Base-by-base conservation (phyloP, 495 filamentous ascomycete species). In the Penicillium salamii region DNA sequence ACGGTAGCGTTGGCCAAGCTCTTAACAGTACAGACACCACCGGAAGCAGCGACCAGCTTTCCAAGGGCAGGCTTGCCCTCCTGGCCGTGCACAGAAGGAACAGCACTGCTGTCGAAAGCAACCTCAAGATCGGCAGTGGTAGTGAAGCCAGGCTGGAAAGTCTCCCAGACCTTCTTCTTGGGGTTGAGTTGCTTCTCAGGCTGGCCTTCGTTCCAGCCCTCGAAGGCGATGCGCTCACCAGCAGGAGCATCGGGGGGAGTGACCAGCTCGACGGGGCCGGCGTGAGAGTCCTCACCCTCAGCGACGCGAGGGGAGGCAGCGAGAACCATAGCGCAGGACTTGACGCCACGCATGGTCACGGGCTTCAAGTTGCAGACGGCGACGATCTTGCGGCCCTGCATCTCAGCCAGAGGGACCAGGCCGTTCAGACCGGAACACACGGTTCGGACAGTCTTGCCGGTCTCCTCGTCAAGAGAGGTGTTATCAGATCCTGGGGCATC, bases 81-180 rank as follows among this genome's bases (percentile, higher is more conserved):
- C 53, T 77, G 77, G 49, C 75, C 79, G 53, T 77, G 64, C 38
- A 85, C 68, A 67, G 80, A 72, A 35, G 81, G 79, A 33, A 88
- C 84, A 23, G 72, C 81, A 23, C 62, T 72, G 38, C 76, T 78
- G 52, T 90, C 86, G 61, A 91, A 90, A 15, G 78, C 89, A 24
- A 95, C 95, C 72, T 90, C 89, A 42, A 88, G 71, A 29, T 67
- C 69, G 3, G 82, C 80, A 13, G 86, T 96, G 12, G 92, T 98
- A 17, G 84, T 90, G 70, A 97, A 97, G 0, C 92, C 93, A 5
- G 89, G 89, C 75, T 96, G 91, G 72, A 95, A 86, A 9, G 78
- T 89, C 79, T 98, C 93, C 90, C 91, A 97, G 46, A 97, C 70
- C 82, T 96, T 97, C 82, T 97, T 97, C 86, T 97, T 98, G 34